These are phyloP conservation scores for Malassezia nana DNA, from an alignment of 1,284 basidiomycete species.

Conservation along the genomic window DNA sequence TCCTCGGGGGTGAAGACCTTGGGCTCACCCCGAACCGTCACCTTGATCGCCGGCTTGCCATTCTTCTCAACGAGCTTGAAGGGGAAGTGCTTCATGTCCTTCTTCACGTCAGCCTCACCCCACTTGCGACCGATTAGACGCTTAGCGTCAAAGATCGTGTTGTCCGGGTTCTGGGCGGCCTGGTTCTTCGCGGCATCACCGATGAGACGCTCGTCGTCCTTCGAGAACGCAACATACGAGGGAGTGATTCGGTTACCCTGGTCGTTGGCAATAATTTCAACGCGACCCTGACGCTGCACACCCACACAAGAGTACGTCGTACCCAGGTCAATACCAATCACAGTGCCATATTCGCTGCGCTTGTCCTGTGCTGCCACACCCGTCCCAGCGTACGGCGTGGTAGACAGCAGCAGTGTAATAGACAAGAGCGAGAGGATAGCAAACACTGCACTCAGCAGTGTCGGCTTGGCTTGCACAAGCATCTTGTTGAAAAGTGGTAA, in stretches of 20 bases:
- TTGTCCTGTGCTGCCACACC: slow-evolving; percentile 42
- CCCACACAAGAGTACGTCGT: slow-evolving; percentile 55
- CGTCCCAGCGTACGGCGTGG: slow-evolving; percentile 20
- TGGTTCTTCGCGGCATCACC: slow-evolving; percentile 59
- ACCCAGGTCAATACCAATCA: slow-evolving; percentile 68
- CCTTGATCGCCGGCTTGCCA: slow-evolving; percentile 47
- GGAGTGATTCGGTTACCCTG: slow-evolving; percentile 52
- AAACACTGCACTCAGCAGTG: slow-evolving; percentile 8
- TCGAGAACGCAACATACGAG: slow-evolving; percentile 47
- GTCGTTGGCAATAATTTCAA: slow-evolving; percentile 49
- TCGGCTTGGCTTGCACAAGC: slow-evolving; percentile 10
- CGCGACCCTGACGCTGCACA: slow-evolving; percentile 64
- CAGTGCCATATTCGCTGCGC: slow-evolving; percentile 62
- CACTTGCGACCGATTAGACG: slow-evolving; percentile 67
- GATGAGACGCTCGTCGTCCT: slow-evolving; percentile 67
- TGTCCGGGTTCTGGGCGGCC: slow-evolving; percentile 66
- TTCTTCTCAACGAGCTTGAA: slow-evolving; percentile 51
- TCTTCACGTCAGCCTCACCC: slow-evolving; percentile 53
- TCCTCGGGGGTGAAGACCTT: slow-evolving; percentile 60
- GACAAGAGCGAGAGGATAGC: slow-evolving; percentile 16
- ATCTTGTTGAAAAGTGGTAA: slow-evolving; percentile 2
- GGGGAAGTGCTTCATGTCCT: slow-evolving; percentile 46
- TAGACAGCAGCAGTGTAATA: slow-evolving; percentile 8
- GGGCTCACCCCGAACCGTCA: slow-evolving; percentile 36
- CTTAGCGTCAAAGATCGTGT: slow-evolving; percentile 89